These are phyloP conservation scores for Elsinoe ampelina DNA, from an alignment of 2,329 filamentous ascomycete genomes.

Conservation along the genomic window DNA sequence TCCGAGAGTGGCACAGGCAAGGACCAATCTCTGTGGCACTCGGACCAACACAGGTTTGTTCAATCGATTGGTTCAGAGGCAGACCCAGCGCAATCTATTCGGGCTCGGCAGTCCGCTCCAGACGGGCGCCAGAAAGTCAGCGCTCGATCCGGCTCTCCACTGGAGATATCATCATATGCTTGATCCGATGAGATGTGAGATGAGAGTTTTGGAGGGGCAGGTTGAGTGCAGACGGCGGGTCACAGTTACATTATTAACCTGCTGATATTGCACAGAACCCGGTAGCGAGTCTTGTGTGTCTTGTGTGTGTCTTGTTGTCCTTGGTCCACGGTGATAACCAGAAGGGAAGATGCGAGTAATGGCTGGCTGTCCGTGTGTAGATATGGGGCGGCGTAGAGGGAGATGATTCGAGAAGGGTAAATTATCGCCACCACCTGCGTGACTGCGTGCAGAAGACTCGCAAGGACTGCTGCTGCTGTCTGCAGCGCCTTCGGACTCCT, in stretches of 20 bases:
- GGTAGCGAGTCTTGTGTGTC: background rate
- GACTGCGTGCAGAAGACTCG: too few relatives aligned
- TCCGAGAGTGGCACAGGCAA: background rate
- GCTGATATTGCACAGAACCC: background rate
- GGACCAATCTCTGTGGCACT: conserved; percentile 1
- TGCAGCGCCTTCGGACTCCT: background rate
- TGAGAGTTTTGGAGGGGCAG: background rate
- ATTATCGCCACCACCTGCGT: too few relatives aligned
- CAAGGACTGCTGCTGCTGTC: too few relatives aligned
- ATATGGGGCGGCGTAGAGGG: background rate
- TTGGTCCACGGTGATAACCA: background rate
- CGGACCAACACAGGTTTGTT: background rate
- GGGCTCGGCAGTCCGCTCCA: conserved; percentile 4
- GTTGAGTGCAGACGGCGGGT: background rate
- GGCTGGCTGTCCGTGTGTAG: background rate
- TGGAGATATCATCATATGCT: background rate
- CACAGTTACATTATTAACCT: background rate
- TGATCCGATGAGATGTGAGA: background rate
- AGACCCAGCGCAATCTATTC: conserved; percentile 1
- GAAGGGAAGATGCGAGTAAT: background rate
- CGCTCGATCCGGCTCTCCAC: background rate
- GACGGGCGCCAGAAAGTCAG: too few relatives aligned
- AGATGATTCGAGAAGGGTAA: background rate
- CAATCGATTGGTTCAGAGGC: conserved; percentile 1
- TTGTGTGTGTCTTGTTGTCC: background rate